Evolutionary conservation across 306 rosid genomes (phyloP), one percentile per base, ranked within the genome.

Genomic region (Hippophae gyantsensis): DNA sequence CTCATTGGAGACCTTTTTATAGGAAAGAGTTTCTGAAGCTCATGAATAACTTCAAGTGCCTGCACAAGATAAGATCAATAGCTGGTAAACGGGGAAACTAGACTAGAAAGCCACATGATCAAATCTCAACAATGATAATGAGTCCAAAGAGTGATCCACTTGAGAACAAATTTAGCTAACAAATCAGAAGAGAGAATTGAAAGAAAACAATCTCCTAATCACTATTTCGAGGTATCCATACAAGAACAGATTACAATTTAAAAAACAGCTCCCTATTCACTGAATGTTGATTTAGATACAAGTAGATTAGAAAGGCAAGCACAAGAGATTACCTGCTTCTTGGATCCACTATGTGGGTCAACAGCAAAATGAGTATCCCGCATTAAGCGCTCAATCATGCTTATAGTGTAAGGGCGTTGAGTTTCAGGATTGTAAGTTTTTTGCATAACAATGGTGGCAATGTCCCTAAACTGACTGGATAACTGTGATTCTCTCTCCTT

Each of bases 41-140:
- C 98, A n/a, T 92, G 98, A 71, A 92, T 85, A 52, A 87, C 81
- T 74, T 92, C 98, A 43, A 87, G 68, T 11, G 98, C 98, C 98
- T 92, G 76, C 53, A 78, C 7, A 73, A 47, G 60, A 80, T 11
- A 32, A 43, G 38, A 52, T 54, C 51, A 65, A 54, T 50, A 62
- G 38, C 61, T 2, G 43, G 52, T 8, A 13, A 38, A 53, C 42
- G 65, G 6, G 10, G 3, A 25, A 56, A 58, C 42, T 57, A 41
- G 56, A 43, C 42, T 44, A 32, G n/a, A 13, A 45, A 14, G 8
- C 8, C 38, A 3, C 25, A 32, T 32, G 38, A 32, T 32, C 38
- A 32, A 32, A 32, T 32, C 38, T 32, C 38, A 32, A 32, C 38
- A 32, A 32, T 32, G 38, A 32, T 32, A 32, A 32, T 32, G 38